Percentiles rank a stretch among this genome's conserved stretches.
Evolutionary conservation across 495 filamentous ascomycete species (phyloP).

Genomic region (Penicillium manginii): DNA sequence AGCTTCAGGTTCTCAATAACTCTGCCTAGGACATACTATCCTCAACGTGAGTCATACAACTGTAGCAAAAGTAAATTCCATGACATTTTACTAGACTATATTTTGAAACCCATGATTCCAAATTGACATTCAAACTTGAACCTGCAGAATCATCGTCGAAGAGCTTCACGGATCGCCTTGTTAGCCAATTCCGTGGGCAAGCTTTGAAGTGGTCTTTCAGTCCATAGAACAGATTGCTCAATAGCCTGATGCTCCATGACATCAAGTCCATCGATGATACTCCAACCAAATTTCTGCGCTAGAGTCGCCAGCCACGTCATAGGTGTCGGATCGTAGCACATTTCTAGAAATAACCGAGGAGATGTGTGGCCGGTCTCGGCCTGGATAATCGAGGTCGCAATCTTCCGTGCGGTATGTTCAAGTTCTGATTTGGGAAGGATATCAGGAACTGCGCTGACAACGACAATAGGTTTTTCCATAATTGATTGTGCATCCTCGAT

Average conservation of each 20-base stretch:
- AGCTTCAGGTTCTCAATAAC: too few relatives aligned
- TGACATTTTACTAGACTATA: too few relatives aligned
- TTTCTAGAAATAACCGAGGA: slow-evolving; percentile 3
- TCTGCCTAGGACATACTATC: too few relatives aligned
- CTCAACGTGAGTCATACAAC: too few relatives aligned
- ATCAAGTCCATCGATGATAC: not conserved
- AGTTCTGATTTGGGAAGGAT: not conserved
- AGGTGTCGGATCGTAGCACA: slow-evolving; percentile 2
- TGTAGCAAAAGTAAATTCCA: too few relatives aligned
- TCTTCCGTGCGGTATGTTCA: slow-evolving; percentile 1
- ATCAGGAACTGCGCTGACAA: slow-evolving; percentile 1
- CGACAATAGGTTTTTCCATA: not conserved
- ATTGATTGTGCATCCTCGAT: not conserved
- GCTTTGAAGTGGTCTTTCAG: not conserved
- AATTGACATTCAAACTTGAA: too few relatives aligned
- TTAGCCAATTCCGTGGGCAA: not conserved
- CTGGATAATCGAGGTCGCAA: not conserved
- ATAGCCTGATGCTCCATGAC: slow-evolving; percentile 7
- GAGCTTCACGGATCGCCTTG: slow-evolving; percentile 2
- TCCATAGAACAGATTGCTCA: slow-evolving; percentile 5
- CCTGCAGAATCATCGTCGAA: slow-evolving; percentile 2
- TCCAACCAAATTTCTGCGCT: not conserved
- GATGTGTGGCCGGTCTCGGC: not conserved
- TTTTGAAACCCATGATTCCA: too few relatives aligned
- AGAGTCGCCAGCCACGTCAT: not conserved